A percentile compares a stretch with the other conserved stretches of the same genome.
Evolutionary conservation across 257 asterid species (phyloP).

Genomic region (Parsonsia alboflavescens): DNA sequence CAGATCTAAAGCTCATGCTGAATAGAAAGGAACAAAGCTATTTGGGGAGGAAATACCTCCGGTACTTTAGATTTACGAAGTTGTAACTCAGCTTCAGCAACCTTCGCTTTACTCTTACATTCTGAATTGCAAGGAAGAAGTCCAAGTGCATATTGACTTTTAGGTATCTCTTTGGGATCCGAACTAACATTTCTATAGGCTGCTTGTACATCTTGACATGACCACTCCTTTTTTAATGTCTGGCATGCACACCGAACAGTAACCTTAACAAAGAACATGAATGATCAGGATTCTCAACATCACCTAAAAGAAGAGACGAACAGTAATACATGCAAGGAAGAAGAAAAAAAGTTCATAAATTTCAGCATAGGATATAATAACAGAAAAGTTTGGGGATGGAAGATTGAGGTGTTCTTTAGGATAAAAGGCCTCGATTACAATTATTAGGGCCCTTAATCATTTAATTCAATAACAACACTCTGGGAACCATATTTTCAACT

Average conservation of each 20-base stretch:
- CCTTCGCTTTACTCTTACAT: conserved; percentile 67
- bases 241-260: conserved; percentile 79
- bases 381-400: neutral
- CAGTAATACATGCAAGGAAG: neutral
- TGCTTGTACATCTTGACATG: conserved; percentile 71
- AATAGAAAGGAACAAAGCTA: neutral
- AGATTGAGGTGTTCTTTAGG: neutral
- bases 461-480: neutral
- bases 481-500: neutral
- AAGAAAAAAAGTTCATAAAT: neutral
- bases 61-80: conserved; percentile 52
- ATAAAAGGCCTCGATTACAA: neutral
- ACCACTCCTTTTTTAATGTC: conserved; percentile 74
- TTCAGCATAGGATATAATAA: neutral
- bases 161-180: conserved; percentile 64
- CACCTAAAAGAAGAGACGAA: neutral
- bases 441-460: neutral
- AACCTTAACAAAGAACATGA: conserved; percentile 42
- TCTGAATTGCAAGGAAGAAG: conserved; percentile 63
- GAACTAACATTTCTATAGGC: conserved; percentile 42
- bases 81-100: conserved; percentile 55
- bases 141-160: conserved; percentile 68
- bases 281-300: neutral
- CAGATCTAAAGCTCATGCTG: neutral
- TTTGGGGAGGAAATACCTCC: conserved; percentile 40